A percentile compares a stretch with the other conserved stretches of the same genome.
Evolutionary conservation across 352 stramenopile genomes (phyloP).

Genomic region (Globisporangium megalacanthum): DNA sequence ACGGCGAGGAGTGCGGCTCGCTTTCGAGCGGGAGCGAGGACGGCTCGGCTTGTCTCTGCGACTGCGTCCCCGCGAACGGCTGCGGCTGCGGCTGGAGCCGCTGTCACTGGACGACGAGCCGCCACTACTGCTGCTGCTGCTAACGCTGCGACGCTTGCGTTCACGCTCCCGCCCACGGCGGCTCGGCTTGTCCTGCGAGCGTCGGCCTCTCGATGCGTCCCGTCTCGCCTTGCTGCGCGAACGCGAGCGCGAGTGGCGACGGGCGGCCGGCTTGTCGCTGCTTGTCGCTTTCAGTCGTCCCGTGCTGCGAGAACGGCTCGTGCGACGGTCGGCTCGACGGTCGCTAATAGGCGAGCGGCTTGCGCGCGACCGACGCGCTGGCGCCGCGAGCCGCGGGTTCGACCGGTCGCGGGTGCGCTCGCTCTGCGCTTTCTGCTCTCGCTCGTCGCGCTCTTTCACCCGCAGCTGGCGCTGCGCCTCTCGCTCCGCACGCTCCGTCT

Average conservation of each 20-base stretch:
- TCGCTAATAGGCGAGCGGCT: neutral
- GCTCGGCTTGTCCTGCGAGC: neutral
- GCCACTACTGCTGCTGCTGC: no score
- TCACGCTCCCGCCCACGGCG: conserved; percentile 2
- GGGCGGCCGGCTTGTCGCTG: neutral
- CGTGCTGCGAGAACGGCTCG: conserved; percentile 8
- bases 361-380: conserved; percentile 17
- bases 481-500: conserved; percentile 47
- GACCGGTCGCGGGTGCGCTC: conserved; percentile 29
- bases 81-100: conserved; percentile 15
- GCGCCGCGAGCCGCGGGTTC: conserved; percentile 9
- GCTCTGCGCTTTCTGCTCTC: conserved; percentile 20
- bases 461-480: conserved; percentile 29
- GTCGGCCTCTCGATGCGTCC: neutral
- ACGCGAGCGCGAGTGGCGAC: conserved; percentile 7
- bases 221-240: conserved; percentile 8
- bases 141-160: conserved; percentile 7
- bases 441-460: conserved; percentile 34
- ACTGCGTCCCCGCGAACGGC: conserved; percentile 15
- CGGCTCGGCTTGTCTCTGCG: neutral
- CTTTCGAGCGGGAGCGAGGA: conserved; percentile 10
- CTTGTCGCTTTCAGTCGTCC: conserved; percentile 7
- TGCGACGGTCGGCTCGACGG: conserved; percentile 7
- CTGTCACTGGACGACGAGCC: conserved; percentile 21
- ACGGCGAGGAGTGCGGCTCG: conserved; percentile 7